Evolutionary conservation across 305 asterid genomes (phyloP).

Genomic region (Fraxinus dipetala): DNA sequence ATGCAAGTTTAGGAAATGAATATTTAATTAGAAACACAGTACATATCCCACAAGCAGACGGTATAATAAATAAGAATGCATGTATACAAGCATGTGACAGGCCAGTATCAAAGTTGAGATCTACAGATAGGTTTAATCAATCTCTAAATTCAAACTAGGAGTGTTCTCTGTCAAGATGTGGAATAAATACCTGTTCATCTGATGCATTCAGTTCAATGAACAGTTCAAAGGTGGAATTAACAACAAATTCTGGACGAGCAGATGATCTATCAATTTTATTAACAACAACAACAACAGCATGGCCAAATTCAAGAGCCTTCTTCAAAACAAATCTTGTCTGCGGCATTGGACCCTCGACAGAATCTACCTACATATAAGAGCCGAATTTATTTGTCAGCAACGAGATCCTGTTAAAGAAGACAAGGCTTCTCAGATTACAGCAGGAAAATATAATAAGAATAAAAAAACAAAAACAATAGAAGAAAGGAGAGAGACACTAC

Average conservation of each 20-base stretch:
- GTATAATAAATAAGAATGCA: not conserved
- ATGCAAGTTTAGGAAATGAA: not conserved
- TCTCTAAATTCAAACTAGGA: not conserved
- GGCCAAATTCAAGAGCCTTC: constrained; percentile 99
- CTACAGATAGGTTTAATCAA: constrained; percentile 6
- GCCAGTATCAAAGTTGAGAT: constrained; percentile 4
- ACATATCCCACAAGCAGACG: not conserved
- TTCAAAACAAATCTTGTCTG: constrained; percentile 97
- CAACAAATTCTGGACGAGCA: constrained; percentile 93
- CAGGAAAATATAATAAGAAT: not conserved
- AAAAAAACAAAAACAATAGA: not conserved
- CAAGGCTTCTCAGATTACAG: not conserved
- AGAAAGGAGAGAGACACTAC: not conserved
- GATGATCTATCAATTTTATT: constrained; percentile 95
- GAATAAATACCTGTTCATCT: constrained; percentile 81
- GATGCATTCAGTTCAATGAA: constrained; percentile 94
- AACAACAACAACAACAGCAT: constrained; percentile 91
- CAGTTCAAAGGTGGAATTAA: constrained; percentile 92
- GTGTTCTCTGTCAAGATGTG: not conserved
- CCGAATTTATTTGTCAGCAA: constrained; percentile 27
- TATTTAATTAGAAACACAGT: not conserved
- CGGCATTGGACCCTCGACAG: constrained; percentile 99
- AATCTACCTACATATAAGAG: constrained; percentile 72
- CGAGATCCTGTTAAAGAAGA: not conserved
- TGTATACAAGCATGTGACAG: constrained; percentile 9